These are phyloP conservation scores for Bremia lactucae DNA, from an alignment of 352 stramenopile species.

Conservation along the genomic window DNA sequence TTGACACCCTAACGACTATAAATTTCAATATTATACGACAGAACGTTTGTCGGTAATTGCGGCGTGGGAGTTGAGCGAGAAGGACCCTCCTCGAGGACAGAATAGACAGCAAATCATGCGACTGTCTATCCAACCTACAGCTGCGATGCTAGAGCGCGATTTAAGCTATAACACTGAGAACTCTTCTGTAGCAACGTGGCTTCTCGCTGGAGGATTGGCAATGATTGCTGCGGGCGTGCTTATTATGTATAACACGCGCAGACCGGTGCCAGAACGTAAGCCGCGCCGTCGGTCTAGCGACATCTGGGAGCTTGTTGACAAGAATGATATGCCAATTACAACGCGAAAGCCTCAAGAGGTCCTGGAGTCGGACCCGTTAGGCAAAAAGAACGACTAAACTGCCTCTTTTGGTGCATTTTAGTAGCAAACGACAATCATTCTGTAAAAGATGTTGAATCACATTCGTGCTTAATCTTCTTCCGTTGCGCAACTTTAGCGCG, in stretches of 20 bases:
- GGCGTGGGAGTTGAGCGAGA: conserved; percentile 42
- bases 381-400: conserved; percentile 25
- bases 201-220: conserved; percentile 35
- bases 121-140: conserved; percentile 38
- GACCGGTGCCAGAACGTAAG: conserved; percentile 13
- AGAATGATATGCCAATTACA: conserved; percentile 26
- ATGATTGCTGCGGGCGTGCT: conserved; percentile 38
- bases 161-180: conserved; percentile 7
- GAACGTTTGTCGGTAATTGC: conserved; percentile 42
- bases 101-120: conserved; percentile 18
- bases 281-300: conserved; percentile 25
- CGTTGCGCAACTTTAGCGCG: no score
- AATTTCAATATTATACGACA: conserved; percentile 1
- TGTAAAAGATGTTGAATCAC: no score
- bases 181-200: conserved; percentile 19
- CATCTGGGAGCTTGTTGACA: conserved; percentile 41
- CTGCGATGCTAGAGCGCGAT: conserved; percentile 28
- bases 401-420: background rate
- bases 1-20: background rate
- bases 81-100: conserved; percentile 16
- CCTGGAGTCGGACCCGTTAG: no score
- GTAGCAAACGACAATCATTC: no score
- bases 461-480: no score
- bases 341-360: no score
- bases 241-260: conserved; percentile 38